Evolutionary conservation across 2,329 filamentous ascomycete species (phyloP), one percentile per base, ranked within the genome.

Genomic region (Scolecobasidium constrictum): DNA sequence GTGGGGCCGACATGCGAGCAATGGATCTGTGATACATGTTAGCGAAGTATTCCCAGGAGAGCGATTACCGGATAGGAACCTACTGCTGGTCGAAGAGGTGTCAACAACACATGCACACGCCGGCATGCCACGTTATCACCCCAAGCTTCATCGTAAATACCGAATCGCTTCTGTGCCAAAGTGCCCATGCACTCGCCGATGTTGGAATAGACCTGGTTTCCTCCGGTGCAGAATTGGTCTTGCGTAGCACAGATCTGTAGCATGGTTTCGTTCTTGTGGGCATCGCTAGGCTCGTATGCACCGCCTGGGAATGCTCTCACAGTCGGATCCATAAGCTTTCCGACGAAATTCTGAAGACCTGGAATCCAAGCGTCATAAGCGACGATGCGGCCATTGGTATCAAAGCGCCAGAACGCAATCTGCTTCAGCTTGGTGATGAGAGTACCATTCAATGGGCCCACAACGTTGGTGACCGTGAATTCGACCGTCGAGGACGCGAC

Each of bases 351-450:
- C 15, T 37, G 28, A 17, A 69, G 55, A 21, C 63, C 64, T 4
- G 63, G 61, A n/a, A 68, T 60, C 55, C 59, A 66, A 17, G 65
- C 64, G 48, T 68, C 64, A 47, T 66, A 68, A 21, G 61, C 56
- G 11, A 60, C 45, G 9, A 68, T 63, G 13, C 57, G 61, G 33
- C 68, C 67, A 3, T 56, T 47, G 2, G 62, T 54, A 45, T 69
- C 64, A 46, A 72, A 65, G 22, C 58, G 61, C 65, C 66, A 72
- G 47, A 70, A 72, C 1, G 65, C 62, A 9, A 66, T 41, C 49
- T 62, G 60, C 49, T 63, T 65, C 34, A 65, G 48, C 9, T 56
- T 58, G 7, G 56, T 51, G 5, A 63, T 43, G 5, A 50, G 47
- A 40, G 56, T 54, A 6, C 56, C 58, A 35, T 61, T 45, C 28